Conservation (phyloP, 495 filamentous ascomycete species). For the Neurospora pannonica region DNA sequence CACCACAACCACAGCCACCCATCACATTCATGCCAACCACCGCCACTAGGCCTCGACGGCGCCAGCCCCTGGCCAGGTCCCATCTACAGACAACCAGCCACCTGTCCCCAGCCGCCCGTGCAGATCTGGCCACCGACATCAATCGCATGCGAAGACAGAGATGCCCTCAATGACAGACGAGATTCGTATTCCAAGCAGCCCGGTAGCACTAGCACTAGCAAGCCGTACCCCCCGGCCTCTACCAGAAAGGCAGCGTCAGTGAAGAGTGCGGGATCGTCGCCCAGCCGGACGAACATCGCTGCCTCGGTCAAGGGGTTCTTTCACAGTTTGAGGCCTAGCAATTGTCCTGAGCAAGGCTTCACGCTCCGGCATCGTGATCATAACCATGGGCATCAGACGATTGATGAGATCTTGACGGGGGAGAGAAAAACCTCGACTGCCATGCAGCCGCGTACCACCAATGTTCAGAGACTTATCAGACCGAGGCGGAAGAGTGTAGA, state of each 20-base stretch:
- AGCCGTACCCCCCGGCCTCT: not conserved
- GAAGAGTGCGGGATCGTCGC: not conserved
- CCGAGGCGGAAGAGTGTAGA: not conserved
- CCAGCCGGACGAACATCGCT: slow-evolving; percentile 4
- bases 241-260: not conserved
- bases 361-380: slow-evolving; percentile 16
- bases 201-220: not conserved
- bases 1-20: not conserved
- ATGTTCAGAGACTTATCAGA: not conserved
- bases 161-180: not conserved
- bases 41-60: not conserved
- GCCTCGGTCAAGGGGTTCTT: slow-evolving; percentile 21
- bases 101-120: not conserved
- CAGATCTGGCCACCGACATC: not conserved
- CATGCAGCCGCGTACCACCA: not conserved
- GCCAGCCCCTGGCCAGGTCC: not conserved
- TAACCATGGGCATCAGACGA: not conserved
- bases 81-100: not conserved
- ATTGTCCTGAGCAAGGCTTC: slow-evolving; percentile 33
- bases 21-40: not conserved
- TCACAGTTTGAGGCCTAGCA: slow-evolving; percentile 27
- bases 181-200: not conserved
- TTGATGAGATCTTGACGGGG: not conserved
- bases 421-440: not conserved
- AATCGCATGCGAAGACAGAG: not conserved